A percentile compares a stretch with the other conserved stretches of the same genome.
These are phyloP conservation scores for Leishmania tropica DNA, from an alignment of 208 protist genomes.

Conservation along the genomic window DNA sequence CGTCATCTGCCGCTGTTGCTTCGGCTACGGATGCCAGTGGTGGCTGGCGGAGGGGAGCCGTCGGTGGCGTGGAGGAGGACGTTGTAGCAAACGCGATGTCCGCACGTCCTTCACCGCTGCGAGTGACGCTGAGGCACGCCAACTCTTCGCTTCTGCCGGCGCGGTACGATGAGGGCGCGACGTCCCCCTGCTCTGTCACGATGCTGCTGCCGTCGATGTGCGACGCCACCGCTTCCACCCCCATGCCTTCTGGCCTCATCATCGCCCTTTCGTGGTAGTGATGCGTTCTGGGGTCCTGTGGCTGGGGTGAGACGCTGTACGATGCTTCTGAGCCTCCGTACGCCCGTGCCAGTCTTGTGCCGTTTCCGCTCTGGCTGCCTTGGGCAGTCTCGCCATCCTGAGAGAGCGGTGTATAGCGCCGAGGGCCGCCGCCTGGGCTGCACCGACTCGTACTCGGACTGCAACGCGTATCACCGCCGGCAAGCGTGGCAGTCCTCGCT, in stretches of 20 bases:
- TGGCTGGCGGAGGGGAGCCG: background rate
- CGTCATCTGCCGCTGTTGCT: background rate
- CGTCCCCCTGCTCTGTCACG: background rate
- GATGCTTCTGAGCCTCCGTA: background rate
- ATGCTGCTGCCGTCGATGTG: background rate
- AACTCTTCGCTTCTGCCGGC: background rate
- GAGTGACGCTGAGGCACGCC: background rate
- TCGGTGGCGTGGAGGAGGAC: background rate
- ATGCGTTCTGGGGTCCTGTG: slow-evolving; percentile 20
- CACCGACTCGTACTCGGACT: slow-evolving; percentile 12
- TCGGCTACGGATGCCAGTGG: background rate
- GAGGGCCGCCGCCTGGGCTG: slow-evolving; percentile 11
- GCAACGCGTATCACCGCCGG: background rate
- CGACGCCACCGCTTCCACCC: background rate
- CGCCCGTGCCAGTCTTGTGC: background rate
- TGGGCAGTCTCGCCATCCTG: slow-evolving; percentile 2
- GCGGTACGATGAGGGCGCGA: background rate
- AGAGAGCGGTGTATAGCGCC: background rate
- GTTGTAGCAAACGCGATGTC: background rate
- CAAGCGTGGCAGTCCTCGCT: background rate
- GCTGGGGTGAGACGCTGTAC: slow-evolving; percentile 32
- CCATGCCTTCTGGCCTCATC: background rate
- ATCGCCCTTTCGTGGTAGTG: background rate
- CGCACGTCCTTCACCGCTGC: background rate
- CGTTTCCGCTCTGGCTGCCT: background rate